Evolutionary conservation across 805 yeast genomes (phyloP), one percentile per base, ranked within the genome.

Genomic region (Candida bentonensis): DNA sequence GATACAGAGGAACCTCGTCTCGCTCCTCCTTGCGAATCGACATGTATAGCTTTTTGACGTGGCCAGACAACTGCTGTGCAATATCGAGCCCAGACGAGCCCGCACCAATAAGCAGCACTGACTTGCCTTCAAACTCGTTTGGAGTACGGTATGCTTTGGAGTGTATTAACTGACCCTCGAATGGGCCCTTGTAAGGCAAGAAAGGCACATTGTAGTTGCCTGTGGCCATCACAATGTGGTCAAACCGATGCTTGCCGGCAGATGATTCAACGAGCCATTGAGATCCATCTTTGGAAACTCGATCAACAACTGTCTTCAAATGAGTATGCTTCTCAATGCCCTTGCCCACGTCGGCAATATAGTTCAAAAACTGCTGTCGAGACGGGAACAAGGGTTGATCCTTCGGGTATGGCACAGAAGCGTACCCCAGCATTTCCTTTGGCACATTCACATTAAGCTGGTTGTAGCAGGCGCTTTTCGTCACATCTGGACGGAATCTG

Each of bases 41-140:
- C 47, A 75, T 69, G 53, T 69, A 67, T 13, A 78, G 64, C 42
- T 53, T 51, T 7, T 67, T 60, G 40, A 73, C 62, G 2, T 47
- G 54, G 2, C 65, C 63, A 1, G 78, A 72, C 17, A 79, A 54
- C 55, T 82, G 88, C 46, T 69, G 70, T 2, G 85, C 73, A 36
- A 82, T 65, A 55, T 86, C 95, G 17, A 76, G 72, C 22, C 89
- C 95, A 23, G 86, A 77, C 2, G 92, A 81, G 9, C 79, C 76
- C 52, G 78, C 79, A 0, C 94, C 94, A n/a, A 84, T 74, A 4
- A 83, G 70, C 39, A 84, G 58, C 15, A 79, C 75, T 25, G 61
- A 67, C 41, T 67, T 65, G 44, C 57, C 65, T n/a, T 43, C 48
- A 47, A 66, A 79, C 13, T 64, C 66, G 1, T 64, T 65, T 0